Evolutionary conservation across 805 yeast genomes (phyloP).

Genomic region (Pichia phayaonensis): DNA sequence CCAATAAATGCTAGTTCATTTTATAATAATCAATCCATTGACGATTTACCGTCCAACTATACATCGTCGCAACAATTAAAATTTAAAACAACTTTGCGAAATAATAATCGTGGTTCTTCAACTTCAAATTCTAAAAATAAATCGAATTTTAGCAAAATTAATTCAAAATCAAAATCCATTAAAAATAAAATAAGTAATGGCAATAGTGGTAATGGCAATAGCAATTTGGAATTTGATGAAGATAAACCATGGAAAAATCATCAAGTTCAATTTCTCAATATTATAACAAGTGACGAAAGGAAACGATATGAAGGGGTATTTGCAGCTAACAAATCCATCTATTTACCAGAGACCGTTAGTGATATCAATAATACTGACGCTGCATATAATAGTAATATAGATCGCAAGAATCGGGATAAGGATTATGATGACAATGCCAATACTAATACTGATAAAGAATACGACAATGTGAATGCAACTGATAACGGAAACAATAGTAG

Average conservation of each 20-base stretch:
- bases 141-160: background rate
- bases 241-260: slow-evolving; percentile 95
- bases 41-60: background rate
- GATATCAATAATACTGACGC: background rate
- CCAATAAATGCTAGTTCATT: background rate
- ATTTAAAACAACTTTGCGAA: slow-evolving; percentile 45
- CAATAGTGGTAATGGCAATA: slow-evolving; percentile 18
- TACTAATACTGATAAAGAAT: background rate
- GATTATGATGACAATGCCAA: background rate
- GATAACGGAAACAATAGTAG: background rate
- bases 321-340: slow-evolving; percentile 64
- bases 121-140: background rate
- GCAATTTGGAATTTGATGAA: slow-evolving; percentile 57
- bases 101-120: background rate
- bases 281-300: slow-evolving; percentile 48
- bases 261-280: slow-evolving; percentile 30
- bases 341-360: background rate
- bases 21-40: background rate
- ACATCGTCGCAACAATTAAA: slow-evolving; percentile 25
- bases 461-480: background rate
- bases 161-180: background rate
- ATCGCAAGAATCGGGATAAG: background rate
- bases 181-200: slow-evolving; percentile 16
- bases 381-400: background rate
- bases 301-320: slow-evolving; percentile 91